These are phyloP conservation scores for Ceratocystis variospora DNA, from an alignment of 2,329 filamentous ascomycete species.

Conservation along the genomic window DNA sequence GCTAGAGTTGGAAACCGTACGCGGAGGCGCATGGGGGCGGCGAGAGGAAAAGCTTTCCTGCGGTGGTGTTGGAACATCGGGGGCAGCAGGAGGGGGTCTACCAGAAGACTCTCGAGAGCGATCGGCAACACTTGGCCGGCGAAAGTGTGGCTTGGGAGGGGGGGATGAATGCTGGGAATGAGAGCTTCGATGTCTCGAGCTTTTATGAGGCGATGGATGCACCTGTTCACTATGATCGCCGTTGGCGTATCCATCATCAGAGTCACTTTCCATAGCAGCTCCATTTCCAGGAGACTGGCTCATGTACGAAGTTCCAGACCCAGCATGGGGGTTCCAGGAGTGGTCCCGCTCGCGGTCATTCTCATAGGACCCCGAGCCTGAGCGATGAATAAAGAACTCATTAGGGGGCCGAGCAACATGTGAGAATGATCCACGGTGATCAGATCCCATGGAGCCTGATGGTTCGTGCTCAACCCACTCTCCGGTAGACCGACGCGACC, in stretches of 20 bases:
- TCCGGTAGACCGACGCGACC: constrained; percentile 9
- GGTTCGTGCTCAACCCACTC: constrained; percentile 6
- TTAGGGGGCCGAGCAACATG: neutral
- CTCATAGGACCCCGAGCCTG: constrained; percentile 13
- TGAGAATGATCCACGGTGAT: constrained; percentile 14
- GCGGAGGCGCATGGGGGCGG: constrained; percentile 6
- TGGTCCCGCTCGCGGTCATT: constrained; percentile 2
- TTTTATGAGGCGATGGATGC: neutral
- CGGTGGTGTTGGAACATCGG: neutral
- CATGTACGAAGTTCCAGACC: constrained; percentile 8
- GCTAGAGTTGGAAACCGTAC: constrained; percentile 10
- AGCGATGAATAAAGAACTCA: constrained; percentile 8
- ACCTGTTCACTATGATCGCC: neutral
- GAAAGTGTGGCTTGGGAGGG: constrained; percentile 1
- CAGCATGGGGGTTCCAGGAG: constrained; percentile 1
- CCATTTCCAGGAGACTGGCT: constrained; percentile 12
- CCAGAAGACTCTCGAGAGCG: constrained; percentile 5
- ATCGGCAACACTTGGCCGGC: constrained; percentile 5
- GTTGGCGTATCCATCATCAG: constrained; percentile 2
- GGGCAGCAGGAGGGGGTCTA: neutral
- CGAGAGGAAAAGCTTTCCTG: neutral
- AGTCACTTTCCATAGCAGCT: constrained; percentile 6
- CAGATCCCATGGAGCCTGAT: constrained; percentile 13
- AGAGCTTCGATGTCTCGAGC: constrained; percentile 8
- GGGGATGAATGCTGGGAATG: constrained; percentile 7